These are phyloP conservation scores for Saccharomycopsis fodiens DNA, from an alignment of 805 yeast genomes.

Conservation along the genomic window DNA sequence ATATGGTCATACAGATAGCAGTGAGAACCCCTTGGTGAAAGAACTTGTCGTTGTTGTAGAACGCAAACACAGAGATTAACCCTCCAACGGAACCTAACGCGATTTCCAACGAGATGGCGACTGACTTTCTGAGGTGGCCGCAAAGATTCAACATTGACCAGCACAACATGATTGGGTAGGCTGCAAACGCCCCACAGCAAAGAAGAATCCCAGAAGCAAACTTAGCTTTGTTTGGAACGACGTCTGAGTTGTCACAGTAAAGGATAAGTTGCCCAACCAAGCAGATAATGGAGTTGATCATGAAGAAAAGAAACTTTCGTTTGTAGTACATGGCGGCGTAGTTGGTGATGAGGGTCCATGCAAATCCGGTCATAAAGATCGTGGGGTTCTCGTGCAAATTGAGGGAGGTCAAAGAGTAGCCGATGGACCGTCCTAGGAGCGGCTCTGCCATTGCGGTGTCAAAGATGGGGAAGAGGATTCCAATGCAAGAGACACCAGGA, in stretches of 20 bases:
- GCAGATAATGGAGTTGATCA: conserved; percentile 22
- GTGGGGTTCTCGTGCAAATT: conserved; percentile 62
- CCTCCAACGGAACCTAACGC: conserved; percentile 51
- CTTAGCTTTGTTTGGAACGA: conserved; percentile 19
- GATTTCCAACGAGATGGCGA: conserved; percentile 38
- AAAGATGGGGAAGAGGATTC: conserved; percentile 59
- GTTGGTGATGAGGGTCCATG: neutral
- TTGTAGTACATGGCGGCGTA: conserved; percentile 36
- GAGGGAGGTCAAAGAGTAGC: conserved; percentile 52
- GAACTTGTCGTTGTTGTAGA: conserved; percentile 22
- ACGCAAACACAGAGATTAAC: conserved; percentile 37
- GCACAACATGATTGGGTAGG: conserved; percentile 29
- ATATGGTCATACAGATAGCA: conserved; percentile 34
- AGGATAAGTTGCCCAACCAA: conserved; percentile 31
- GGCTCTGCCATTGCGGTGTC: conserved; percentile 70
- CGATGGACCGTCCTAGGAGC: conserved; percentile 53
- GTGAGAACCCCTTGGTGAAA: conserved; percentile 3
- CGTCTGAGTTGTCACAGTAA: conserved; percentile 42
- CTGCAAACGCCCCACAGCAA: conserved; percentile 45
- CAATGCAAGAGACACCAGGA: conserved; percentile 54
- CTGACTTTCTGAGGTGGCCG: conserved; percentile 41
- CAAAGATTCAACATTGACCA: conserved; percentile 22
- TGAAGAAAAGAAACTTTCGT: conserved; percentile 35
- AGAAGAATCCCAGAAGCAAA: conserved; percentile 11
- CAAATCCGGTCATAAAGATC: conserved; percentile 38